Evolutionary conservation across 164 flowering plant genomes (phyloP).

Genomic region (Stephania yunnanensis): DNA sequence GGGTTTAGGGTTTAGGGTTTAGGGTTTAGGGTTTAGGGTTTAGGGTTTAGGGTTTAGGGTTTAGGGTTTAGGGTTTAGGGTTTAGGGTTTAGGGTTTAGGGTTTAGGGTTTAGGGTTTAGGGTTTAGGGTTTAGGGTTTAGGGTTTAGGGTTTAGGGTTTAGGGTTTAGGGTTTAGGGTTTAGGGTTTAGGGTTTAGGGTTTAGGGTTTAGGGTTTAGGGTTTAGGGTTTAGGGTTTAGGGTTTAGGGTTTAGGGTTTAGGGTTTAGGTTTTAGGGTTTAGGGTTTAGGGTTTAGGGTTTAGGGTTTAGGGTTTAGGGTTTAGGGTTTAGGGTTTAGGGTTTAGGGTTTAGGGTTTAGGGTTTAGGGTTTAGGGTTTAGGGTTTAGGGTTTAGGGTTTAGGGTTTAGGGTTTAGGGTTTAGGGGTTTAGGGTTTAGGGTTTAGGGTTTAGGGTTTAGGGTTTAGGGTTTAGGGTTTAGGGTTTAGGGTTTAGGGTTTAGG

Average conservation of each 20-base stretch:
- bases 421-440: no score
- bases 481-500: no score
- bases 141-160: constrained; percentile 13
- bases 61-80: constrained; percentile 18
- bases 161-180: constrained; percentile 9
- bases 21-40: constrained; percentile 13
- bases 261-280: constrained; percentile 18
- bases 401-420: no score
- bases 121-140: constrained; percentile 13
- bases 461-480: no score
- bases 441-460: no score
- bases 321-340: constrained; percentile 18
- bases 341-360: constrained; percentile 18
- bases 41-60: constrained; percentile 16
- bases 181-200: constrained; percentile 10
- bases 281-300: constrained; percentile 21
- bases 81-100: constrained; percentile 16
- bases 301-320: constrained; percentile 23
- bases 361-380: constrained; percentile 19
- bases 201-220: constrained; percentile 10
- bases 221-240: constrained; percentile 8
- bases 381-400: constrained; percentile 17
- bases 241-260: constrained; percentile 21
- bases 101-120: constrained; percentile 10
- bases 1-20: constrained; percentile 11